These are phyloP conservation scores for Ensete ventricosum DNA, from an alignment of 176 grass and related monocot genomes.

Conservation along the genomic window DNA sequence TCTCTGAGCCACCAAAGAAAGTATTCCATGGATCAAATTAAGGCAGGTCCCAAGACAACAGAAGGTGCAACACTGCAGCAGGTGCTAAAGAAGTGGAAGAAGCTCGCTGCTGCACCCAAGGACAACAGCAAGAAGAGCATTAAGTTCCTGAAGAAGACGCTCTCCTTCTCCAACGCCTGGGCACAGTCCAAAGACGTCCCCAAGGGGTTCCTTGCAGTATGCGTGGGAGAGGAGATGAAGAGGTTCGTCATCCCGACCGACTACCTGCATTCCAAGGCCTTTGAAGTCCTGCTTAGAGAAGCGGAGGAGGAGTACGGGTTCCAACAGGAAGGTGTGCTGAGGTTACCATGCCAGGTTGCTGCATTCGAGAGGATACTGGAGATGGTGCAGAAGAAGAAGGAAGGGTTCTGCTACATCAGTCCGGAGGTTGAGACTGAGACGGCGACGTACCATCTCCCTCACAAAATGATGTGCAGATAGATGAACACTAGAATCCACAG, in stretches of 20 bases:
- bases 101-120: slow-evolving; percentile 34
- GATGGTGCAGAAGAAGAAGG: slow-evolving; percentile 41
- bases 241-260: slow-evolving; percentile 92
- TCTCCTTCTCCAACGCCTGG: slow-evolving; percentile 23
- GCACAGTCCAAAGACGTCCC: slow-evolving; percentile 17
- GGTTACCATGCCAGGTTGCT: slow-evolving; percentile 70
- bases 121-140: slow-evolving; percentile 17
- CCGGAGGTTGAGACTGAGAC: slow-evolving; percentile 64
- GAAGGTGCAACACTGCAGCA: slow-evolving; percentile 77
- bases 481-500: slow-evolving; percentile 18
- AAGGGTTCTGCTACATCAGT: slow-evolving; percentile 32
- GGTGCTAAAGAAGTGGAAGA: slow-evolving; percentile 83
- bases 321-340: slow-evolving; percentile 65
- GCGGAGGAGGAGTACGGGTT: slow-evolving; percentile 94
- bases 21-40: neutral
- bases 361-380: slow-evolving; percentile 58
- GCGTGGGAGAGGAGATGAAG: slow-evolving; percentile 78
- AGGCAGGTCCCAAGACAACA: slow-evolving; percentile 35
- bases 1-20: no score
- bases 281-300: slow-evolving; percentile 62
- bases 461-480: slow-evolving; percentile 49
- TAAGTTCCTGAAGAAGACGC: slow-evolving; percentile 29
- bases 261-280: slow-evolving; percentile 61
- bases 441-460: neutral
- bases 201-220: slow-evolving; percentile 71